Evolutionary conservation across 805 yeast genomes (phyloP).

Genomic region (Komagataella kurtzmanii): DNA sequence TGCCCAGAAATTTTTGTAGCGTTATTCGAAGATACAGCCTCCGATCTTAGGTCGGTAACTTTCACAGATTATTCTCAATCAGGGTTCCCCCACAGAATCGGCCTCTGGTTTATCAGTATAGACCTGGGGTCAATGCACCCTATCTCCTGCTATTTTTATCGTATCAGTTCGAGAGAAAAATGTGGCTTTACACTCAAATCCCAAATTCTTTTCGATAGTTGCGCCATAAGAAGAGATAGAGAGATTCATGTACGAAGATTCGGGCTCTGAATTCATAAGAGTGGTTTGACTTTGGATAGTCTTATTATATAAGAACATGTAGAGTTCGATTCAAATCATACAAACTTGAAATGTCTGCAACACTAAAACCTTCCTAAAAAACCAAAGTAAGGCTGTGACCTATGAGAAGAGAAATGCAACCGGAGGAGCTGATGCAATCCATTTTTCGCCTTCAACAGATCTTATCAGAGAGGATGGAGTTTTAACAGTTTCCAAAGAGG

Average conservation of each 20-base stretch:
- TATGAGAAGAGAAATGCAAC: not conserved
- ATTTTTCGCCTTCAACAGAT: slow-evolving; percentile 37
- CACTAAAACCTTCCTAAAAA: not conserved
- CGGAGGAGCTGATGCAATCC: slow-evolving; percentile 16
- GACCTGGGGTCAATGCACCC: not conserved
- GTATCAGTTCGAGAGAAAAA: not conserved
- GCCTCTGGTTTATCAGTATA: not conserved
- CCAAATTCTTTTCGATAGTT: too few relatives aligned
- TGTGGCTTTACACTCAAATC: too few relatives aligned
- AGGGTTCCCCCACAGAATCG: too few relatives aligned
- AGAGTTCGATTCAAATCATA: not conserved
- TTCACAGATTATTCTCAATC: too few relatives aligned
- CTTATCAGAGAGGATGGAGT: slow-evolving; percentile 33
- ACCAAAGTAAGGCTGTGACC: not conserved
- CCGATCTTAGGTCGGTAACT: too few relatives aligned
- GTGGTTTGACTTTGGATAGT: too few relatives aligned
- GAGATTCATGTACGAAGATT: not conserved
- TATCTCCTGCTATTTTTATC: too few relatives aligned
- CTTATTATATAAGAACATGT: too few relatives aligned
- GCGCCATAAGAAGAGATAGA: not conserved
- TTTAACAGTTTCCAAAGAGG: slow-evolving; percentile 26
- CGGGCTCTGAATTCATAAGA: not conserved
- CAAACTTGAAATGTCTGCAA: not conserved
- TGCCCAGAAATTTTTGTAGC: too few relatives aligned
- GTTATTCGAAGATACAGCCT: too few relatives aligned